Evolutionary conservation across 768 basidiomycete genomes (phyloP), one percentile per base, ranked within the genome.

Genomic region (Daedaleopsis nitida): DNA sequence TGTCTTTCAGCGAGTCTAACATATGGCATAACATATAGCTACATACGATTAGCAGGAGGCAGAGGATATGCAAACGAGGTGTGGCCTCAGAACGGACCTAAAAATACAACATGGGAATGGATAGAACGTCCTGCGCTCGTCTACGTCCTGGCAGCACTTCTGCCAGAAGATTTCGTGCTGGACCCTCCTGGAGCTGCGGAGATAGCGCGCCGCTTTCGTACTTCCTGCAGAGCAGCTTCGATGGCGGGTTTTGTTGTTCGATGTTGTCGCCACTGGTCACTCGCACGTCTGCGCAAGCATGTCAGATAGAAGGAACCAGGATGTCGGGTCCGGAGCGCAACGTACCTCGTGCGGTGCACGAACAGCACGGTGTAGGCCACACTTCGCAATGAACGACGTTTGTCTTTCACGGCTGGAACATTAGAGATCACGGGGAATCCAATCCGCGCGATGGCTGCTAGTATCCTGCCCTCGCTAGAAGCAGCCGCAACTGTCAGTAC

Each of bases 361-460:
- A 95, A 93, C 48, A 91, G 68, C 10, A 91, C 75, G 44, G 81
- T 80, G 44, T 81, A 72, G 10, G 77, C 88, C 39, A 82, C 77
- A 52, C 78, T 80, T 71, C 84, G 89, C 37, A 94, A 73, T 14
- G 80, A 83, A 11, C 78, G 80, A 57, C 69, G 71, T 67, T 76
- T 84, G 58, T 8, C 16, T 17, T 44, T 62, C 23, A 45, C 19
- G 9, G 73, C 78, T 12, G 70, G 51, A 21, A 75, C 70, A 1
- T 59, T 34, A 8, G 77, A 59, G 5, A 78, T 74, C 6, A 80
- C 69, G 3, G 87, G 86, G 70, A 86, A 92, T 7, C 91, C 92
- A 65, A 92, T 86, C 47, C 79, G 78, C 9, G 92, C 86, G 67
- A 94, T 91, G 16, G 89, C 83, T 23, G 89, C 86, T 58, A 90